Evolutionary conservation across 1,284 basidiomycete species (phyloP), one percentile per base, ranked within the genome.

Genomic region (Malassezia sp.): DNA sequence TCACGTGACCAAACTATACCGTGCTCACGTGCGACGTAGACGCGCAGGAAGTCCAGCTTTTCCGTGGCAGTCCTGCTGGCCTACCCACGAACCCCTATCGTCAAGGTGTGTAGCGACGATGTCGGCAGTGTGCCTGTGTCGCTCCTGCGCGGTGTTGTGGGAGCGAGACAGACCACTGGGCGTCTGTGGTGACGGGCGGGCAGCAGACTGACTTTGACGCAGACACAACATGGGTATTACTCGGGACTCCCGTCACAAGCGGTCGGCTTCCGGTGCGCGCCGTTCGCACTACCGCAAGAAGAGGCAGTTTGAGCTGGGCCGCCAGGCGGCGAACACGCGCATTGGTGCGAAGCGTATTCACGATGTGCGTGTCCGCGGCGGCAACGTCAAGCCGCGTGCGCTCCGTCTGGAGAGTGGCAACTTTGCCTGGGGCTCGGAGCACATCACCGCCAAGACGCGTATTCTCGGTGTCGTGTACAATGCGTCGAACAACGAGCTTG

Each of bases 401-500:
- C 61, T 69, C 36, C 61, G 67, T 53, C 62, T 69, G 45, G 67
- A 69, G 33, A 61, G 61, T 34, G 66, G 67, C 57, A 69, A 69
- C 67, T 69, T 67, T 31, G 65, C 67, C 29, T 69, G 67, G 66
- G 67, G 67, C 29, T 69, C 67, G 22, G 67, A 69, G 56, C 59
- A 66, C 64, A 64, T 69, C 46, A 69, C 67, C 10, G 59, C 60
- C 57, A 69, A 69, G 67, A 61, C 64, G 31, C 67, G 67, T 61
- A 60, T 69, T 24, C 60, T 69, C 10, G 64, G 64, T 55, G 67
- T 69, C 49, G 67, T 69, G 35, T 69, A 64, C 64, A 69, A 69
- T 56, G 67, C 67, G 45, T 69, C 67, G 42, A 69, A 69, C 61
- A 69, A 69, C 64, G 67, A 69, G 63, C 56, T 69, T 38, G 67